Percentiles rank a stretch among this genome's conserved stretches.
Evolutionary conservation across 768 basidiomycete genomes (phyloP).

Genomic region (Rhizopogon vinicolor): DNA sequence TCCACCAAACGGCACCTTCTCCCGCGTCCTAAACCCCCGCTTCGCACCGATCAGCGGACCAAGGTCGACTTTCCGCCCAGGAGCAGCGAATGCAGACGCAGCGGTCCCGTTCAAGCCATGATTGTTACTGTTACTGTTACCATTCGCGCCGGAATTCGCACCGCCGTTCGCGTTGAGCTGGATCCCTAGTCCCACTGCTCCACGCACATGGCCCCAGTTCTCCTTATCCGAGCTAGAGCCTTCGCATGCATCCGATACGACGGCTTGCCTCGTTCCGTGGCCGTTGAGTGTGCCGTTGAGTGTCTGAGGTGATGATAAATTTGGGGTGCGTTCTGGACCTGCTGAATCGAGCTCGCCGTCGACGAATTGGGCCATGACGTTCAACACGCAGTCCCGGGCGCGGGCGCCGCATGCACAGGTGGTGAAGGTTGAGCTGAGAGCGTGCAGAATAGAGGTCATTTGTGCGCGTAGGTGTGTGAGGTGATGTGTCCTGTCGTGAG

Average conservation of each 20-base stretch:
- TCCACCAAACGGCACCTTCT: constrained; percentile 49
- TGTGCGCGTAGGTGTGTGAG: constrained; percentile 54
- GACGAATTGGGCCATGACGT: constrained; percentile 63
- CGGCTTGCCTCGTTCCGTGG: not conserved
- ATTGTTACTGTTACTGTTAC: not conserved
- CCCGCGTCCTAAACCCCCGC: constrained; percentile 60
- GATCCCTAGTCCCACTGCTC: not conserved
- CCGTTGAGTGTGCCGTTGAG: constrained; percentile 2
- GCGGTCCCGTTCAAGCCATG: not conserved
- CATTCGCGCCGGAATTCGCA: constrained; percentile 15
- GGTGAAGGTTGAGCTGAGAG: constrained; percentile 65
- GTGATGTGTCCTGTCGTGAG: constrained; percentile 36
- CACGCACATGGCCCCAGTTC: not conserved
- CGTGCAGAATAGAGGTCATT: constrained; percentile 65
- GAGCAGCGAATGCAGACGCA: not conserved
- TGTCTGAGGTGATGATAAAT: too few species aligned
- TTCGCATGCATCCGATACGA: not conserved
- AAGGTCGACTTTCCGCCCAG: constrained; percentile 34
- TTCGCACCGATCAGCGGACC: constrained; percentile 60
- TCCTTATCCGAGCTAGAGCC: not conserved
- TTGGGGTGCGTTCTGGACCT: not conserved
- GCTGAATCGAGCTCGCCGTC: constrained; percentile 29
- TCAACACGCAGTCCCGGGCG: constrained; percentile 58
- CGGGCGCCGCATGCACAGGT: constrained; percentile 70
- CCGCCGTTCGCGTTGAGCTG: not conserved